Evolutionary conservation across 352 stramenopile species (phyloP).

Genomic region (Globisporangium cylindrosporum): DNA sequence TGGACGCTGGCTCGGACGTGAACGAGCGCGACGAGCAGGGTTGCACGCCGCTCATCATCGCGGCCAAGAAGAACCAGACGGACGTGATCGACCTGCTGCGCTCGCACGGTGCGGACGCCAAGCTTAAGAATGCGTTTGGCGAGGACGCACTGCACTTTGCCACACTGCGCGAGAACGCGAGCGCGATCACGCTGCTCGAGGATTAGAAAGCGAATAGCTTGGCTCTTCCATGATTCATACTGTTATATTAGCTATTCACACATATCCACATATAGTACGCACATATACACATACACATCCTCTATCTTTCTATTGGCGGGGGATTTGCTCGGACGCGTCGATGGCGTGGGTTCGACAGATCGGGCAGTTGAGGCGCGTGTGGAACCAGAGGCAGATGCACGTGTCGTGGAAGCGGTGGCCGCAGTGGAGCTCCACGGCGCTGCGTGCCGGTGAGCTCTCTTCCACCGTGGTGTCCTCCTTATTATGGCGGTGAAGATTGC

Average conservation of each 20-base stretch:
- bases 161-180: slow-evolving; percentile 51
- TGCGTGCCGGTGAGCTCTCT: slow-evolving; percentile 11
- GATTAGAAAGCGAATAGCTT: neutral
- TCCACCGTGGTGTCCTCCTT: neutral
- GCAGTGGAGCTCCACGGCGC: slow-evolving; percentile 44
- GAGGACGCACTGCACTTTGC: slow-evolving; percentile 69
- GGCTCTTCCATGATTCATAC: slow-evolving; percentile 1
- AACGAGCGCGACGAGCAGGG: slow-evolving; percentile 60
- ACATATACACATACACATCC: neutral
- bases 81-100: slow-evolving; percentile 54
- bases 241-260: neutral
- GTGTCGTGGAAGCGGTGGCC: slow-evolving; percentile 77
- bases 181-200: slow-evolving; percentile 42
- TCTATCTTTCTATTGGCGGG: slow-evolving; percentile 2
- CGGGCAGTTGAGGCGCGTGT: slow-evolving; percentile 58
- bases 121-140: slow-evolving; percentile 56
- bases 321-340: neutral
- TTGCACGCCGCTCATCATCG: slow-evolving; percentile 65
- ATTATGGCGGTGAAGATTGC: slow-evolving; percentile 16
- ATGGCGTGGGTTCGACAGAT: slow-evolving; percentile 36
- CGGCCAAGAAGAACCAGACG: slow-evolving; percentile 72
- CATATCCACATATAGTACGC: neutral
- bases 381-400: slow-evolving; percentile 71
- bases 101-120: slow-evolving; percentile 44
- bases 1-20: slow-evolving; percentile 58